Evolutionary conservation across 108 stramenopile species (phyloP).

Genomic region (Licmophora abbreviata): DNA sequence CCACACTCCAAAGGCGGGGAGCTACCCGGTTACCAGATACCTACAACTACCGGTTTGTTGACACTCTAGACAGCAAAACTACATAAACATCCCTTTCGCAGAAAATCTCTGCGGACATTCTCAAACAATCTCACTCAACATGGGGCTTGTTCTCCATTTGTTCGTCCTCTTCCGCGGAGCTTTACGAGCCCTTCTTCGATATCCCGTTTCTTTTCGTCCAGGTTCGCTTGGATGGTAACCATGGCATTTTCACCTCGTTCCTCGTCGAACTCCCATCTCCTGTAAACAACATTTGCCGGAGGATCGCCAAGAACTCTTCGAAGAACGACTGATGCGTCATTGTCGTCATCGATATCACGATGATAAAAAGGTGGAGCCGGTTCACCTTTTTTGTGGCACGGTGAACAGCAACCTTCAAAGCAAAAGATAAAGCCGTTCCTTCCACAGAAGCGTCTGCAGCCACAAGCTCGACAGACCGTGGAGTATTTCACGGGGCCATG

Average conservation of each 20-base stretch:
- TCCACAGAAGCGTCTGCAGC: constrained; percentile 44
- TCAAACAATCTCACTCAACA: not conserved
- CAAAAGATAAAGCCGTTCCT: constrained; percentile 35
- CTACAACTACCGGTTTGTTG: too few species aligned
- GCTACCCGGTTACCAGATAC: too few species aligned
- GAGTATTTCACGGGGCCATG: constrained; percentile 29
- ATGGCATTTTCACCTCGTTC: constrained; percentile 10
- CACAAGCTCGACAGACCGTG: constrained; percentile 19
- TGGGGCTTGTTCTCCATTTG: not conserved
- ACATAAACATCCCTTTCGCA: too few species aligned
- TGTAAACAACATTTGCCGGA: constrained; percentile 33
- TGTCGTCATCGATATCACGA: constrained; percentile 41
- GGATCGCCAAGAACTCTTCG: constrained; percentile 30
- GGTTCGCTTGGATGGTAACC: not conserved
- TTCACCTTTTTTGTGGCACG: constrained; percentile 23
- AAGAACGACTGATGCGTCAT: constrained; percentile 32
- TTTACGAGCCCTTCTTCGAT: not conserved
- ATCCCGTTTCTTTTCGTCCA: not conserved
- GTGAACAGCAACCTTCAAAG: constrained; percentile 35
- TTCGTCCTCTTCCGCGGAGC: not conserved
- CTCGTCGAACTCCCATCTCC: constrained; percentile 31
- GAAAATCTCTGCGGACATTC: not conserved
- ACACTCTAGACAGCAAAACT: too few species aligned
- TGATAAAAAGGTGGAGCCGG: constrained; percentile 34
- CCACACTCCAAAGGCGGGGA: too few species aligned